Conservation (phyloP, 306 rosid genomes). For the Vicia villosa region DNA sequence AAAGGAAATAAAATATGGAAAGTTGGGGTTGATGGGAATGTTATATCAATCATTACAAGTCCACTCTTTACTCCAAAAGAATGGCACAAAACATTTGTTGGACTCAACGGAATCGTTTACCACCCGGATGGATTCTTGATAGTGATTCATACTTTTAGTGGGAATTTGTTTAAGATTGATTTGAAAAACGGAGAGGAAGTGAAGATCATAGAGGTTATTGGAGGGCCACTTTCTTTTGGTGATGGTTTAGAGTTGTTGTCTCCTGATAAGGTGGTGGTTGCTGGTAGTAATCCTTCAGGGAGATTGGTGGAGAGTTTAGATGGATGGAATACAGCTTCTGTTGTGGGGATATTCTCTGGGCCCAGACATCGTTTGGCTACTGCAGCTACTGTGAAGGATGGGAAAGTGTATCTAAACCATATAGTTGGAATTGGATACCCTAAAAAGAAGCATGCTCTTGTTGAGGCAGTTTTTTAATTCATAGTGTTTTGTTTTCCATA, state of each 20-base stretch:
- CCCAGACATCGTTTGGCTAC: slow-evolving; percentile 78
- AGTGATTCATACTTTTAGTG: slow-evolving; percentile 72
- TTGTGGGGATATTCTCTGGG: slow-evolving; percentile 62
- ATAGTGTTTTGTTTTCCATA: background rate
- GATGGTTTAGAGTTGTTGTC: slow-evolving; percentile 82
- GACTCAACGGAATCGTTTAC: slow-evolving; percentile 83
- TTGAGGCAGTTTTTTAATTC: slow-evolving; percentile 71
- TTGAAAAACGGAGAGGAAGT: slow-evolving; percentile 67
- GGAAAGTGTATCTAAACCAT: slow-evolving; percentile 78
- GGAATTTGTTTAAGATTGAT: slow-evolving; percentile 74
- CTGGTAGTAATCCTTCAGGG: slow-evolving; percentile 74
- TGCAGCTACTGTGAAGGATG: slow-evolving; percentile 84
- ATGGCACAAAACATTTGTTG: slow-evolving; percentile 79
- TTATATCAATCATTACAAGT: slow-evolving; percentile 55
- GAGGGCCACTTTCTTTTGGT: slow-evolving; percentile 68
- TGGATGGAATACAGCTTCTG: slow-evolving; percentile 85
- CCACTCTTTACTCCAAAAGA: slow-evolving; percentile 68
- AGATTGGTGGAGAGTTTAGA: slow-evolving; percentile 83
- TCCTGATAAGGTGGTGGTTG: slow-evolving; percentile 76
- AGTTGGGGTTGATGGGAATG: slow-evolving; percentile 72
- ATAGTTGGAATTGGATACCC: slow-evolving; percentile 81
- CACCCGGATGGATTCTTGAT: slow-evolving; percentile 88
- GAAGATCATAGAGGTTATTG: slow-evolving; percentile 49
- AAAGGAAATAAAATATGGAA: slow-evolving; percentile 75
- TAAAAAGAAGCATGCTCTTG: slow-evolving; percentile 75